Conservation (phyloP, 345 rosid species). For the Citrus mangshanensis region DNA sequence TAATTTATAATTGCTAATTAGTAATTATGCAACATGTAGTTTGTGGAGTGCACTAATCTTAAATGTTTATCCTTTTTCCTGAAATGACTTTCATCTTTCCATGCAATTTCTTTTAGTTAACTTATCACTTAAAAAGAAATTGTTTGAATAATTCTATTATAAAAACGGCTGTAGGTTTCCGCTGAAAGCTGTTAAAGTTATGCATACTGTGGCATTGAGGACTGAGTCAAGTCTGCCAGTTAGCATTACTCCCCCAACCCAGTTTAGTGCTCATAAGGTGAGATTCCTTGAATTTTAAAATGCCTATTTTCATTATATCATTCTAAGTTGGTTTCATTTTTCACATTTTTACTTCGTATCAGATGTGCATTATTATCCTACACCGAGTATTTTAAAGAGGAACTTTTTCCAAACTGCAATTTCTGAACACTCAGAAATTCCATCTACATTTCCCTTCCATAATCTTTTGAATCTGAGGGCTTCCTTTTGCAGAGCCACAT, state of each 20-base stretch:
- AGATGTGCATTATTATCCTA: neutral
- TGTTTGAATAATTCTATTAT: neutral
- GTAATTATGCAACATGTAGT: neutral
- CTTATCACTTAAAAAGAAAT: neutral
- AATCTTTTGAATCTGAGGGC: constrained; percentile 15
- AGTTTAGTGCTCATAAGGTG: constrained; percentile 57
- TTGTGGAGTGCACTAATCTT: neutral
- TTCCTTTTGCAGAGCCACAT: constrained; percentile 65
- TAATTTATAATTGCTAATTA: too few species aligned
- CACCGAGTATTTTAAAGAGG: neutral
- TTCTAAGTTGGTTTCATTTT: neutral
- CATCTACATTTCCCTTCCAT: constrained; percentile 1
- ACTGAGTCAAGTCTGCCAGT: constrained; percentile 81
- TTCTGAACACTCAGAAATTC: neutral
- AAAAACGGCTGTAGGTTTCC: constrained; percentile 56
- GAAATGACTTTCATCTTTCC: neutral
- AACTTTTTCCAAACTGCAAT: neutral
- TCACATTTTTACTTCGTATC: neutral
- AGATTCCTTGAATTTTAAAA: constrained; percentile 1
- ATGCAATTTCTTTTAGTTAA: neutral
- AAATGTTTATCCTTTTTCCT: neutral
- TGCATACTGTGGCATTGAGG: constrained; percentile 90
- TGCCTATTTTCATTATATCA: neutral
- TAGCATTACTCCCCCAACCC: constrained; percentile 47
- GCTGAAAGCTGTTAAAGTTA: constrained; percentile 85